phyloP scores from a whole-genome alignment of 2,329 filamentous ascomycete species.

The Calonectria pteridis region DNA sequence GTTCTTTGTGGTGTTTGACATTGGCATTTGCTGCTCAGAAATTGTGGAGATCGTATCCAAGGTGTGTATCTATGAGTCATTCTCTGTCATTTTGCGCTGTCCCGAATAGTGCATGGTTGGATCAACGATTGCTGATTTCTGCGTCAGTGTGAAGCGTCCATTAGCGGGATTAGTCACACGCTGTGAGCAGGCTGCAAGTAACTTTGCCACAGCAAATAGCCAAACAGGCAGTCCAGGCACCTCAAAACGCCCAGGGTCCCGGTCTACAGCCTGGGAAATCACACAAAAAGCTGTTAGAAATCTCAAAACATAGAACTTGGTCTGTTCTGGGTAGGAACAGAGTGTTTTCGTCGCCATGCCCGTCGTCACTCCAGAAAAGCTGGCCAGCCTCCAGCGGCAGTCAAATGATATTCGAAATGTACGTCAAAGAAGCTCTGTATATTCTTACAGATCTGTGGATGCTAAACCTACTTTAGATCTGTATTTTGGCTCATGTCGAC shows the following conservation, averaged over 20 bases:
- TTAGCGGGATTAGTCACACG: slow-evolving; percentile 42
- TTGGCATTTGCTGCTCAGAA: not conserved
- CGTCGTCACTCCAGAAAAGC: slow-evolving; percentile 89
- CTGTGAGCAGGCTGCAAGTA: slow-evolving; percentile 30
- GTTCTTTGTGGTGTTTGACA: slow-evolving; percentile 17
- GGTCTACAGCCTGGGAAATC: not conserved
- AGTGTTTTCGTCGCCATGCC: slow-evolving; percentile 74
- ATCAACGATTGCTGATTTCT: slow-evolving; percentile 34
- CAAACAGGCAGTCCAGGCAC: slow-evolving; percentile 8
- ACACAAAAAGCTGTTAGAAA: not conserved
- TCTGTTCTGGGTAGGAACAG: slow-evolving; percentile 20
- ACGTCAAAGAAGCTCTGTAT: slow-evolving; percentile 48
- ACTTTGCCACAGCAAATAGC: slow-evolving; percentile 27
- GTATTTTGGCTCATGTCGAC: slow-evolving; percentile 95
- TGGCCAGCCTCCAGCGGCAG: slow-evolving; percentile 89
- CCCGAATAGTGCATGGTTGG: slow-evolving; percentile 25
- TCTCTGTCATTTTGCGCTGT: slow-evolving; percentile 37
- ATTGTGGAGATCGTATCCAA: slow-evolving; percentile 15
- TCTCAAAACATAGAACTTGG: not conserved
- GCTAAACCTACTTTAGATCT: slow-evolving; percentile 71
- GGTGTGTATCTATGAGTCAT: slow-evolving; percentile 42
- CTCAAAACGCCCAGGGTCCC: slow-evolving; percentile 21
- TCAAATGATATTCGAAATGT: slow-evolving; percentile 94
- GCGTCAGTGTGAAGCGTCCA: slow-evolving; percentile 21
- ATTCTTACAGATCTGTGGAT: fast-evolving